phyloP scores from a whole-genome alignment of 2,329 filamentous ascomycete genomes.

The Calonectria pteridis region DNA sequence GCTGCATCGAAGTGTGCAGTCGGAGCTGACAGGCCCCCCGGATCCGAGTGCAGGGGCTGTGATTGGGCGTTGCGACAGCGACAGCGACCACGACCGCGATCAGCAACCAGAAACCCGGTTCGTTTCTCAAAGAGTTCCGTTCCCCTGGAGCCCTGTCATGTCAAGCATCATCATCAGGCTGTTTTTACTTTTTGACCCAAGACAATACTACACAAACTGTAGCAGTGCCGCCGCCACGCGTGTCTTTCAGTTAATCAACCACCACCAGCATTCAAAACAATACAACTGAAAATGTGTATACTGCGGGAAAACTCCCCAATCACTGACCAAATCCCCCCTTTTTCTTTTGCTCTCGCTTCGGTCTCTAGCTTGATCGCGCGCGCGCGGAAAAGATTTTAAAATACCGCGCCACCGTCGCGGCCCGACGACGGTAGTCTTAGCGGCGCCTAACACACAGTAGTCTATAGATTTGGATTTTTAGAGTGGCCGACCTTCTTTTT shows the following conservation, averaged over 20 bases:
- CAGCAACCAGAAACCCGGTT: neutral
- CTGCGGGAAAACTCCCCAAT: too few relatives aligned
- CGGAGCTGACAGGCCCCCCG: neutral
- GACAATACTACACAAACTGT: neutral
- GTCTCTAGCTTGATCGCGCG: conserved; percentile 1
- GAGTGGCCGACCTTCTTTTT: neutral
- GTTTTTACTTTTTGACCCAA: neutral
- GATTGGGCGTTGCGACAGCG: neutral
- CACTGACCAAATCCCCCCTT: neutral
- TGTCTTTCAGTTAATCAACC: neutral
- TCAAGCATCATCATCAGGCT: neutral
- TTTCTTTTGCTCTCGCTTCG: neutral
- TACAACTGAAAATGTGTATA: too few relatives aligned
- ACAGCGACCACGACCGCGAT: too few relatives aligned
- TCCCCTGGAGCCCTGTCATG: neutral
- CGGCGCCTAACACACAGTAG: too few relatives aligned
- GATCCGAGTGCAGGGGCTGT: neutral
- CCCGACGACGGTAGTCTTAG: neutral
- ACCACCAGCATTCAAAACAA: neutral
- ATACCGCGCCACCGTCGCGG: neutral
- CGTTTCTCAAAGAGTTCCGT: neutral
- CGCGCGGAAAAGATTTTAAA: neutral
- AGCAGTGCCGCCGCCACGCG: neutral
- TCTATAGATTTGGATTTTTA: neutral
- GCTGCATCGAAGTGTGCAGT: neutral